Percentiles rank a stretch among this genome's conserved stretches.
Conservation (phyloP, 2,329 filamentous ascomycete species). For the Trichophyton simii region DNA sequence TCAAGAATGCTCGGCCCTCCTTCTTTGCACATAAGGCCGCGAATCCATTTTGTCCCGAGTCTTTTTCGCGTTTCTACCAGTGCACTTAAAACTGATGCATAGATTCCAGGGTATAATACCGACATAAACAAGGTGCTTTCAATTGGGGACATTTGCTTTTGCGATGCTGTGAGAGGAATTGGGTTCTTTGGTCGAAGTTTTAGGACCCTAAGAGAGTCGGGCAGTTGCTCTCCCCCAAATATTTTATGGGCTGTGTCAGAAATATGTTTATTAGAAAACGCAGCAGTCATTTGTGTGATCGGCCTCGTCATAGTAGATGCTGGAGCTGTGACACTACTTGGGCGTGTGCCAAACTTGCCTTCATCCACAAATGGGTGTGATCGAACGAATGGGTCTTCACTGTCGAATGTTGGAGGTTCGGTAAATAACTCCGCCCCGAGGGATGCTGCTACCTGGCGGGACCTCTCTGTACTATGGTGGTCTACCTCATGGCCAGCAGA, state of each 20-base stretch:
- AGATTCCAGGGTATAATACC: conserved; percentile 48
- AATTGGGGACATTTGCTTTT: conserved; percentile 47
- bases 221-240: conserved; percentile 66
- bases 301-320: conserved; percentile 56
- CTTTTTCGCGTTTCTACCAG: conserved; percentile 49
- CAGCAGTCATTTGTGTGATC: conserved; percentile 53
- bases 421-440: conserved; percentile 24
- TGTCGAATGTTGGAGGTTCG: conserved; percentile 25
- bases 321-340: conserved; percentile 64
- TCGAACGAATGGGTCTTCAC: conserved; percentile 38
- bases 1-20: conserved; percentile 48
- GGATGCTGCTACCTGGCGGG: background rate
- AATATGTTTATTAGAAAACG: conserved; percentile 62
- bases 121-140: conserved; percentile 49
- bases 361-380: conserved; percentile 61
- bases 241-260: conserved; percentile 55
- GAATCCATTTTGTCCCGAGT: conserved; percentile 47
- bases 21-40: conserved; percentile 42
- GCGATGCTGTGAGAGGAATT: conserved; percentile 44
- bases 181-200: conserved; percentile 38
- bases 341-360: conserved; percentile 62
- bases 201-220: conserved; percentile 60
- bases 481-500: background rate
- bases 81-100: conserved; percentile 44
- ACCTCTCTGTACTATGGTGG: background rate